Evolutionary conservation across 164 flowering plant species (phyloP).

Genomic region (Piper longum): DNA sequence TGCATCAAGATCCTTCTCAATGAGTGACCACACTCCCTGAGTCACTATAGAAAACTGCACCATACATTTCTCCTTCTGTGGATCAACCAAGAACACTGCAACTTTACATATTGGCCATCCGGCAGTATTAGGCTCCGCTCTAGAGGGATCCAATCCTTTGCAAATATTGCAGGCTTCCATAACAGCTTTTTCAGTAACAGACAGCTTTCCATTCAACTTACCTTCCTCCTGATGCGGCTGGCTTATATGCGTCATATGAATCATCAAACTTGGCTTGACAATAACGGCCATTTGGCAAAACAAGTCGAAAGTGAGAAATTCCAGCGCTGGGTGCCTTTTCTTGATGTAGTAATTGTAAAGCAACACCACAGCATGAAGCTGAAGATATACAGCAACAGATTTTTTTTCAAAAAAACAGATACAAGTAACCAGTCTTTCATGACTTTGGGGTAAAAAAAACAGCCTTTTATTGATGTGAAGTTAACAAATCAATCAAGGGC

Average conservation of each 20-base stretch:
- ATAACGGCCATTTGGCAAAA: slow-evolving; percentile 58
- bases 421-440: not conserved
- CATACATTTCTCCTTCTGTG: slow-evolving; percentile 46
- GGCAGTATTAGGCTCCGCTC: slow-evolving; percentile 22
- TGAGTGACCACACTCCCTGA: slow-evolving; percentile 64
- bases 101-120: slow-evolving; percentile 66
- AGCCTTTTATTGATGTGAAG: too few species aligned
- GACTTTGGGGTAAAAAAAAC: too few species aligned
- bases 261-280: slow-evolving; percentile 36
- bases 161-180: slow-evolving; percentile 59
- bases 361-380: slow-evolving; percentile 82
- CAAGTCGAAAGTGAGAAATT: slow-evolving; percentile 36
- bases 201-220: slow-evolving; percentile 26
- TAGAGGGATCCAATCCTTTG: slow-evolving; percentile 36
- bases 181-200: slow-evolving; percentile 48
- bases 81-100: slow-evolving; percentile 48
- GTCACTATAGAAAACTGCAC: slow-evolving; percentile 33
- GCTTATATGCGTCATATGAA: slow-evolving; percentile 34
- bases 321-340: slow-evolving; percentile 39
- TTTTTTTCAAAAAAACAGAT: too few species aligned
- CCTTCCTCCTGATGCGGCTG: slow-evolving; percentile 12
- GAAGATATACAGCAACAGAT: slow-evolving; percentile 2
- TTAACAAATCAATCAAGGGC: not conserved
- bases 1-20: slow-evolving; percentile 38
- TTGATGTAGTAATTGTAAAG: slow-evolving; percentile 87